Conservation (phyloP, 108 stramenopile species). For the Cyclotella cryptica region DNA sequence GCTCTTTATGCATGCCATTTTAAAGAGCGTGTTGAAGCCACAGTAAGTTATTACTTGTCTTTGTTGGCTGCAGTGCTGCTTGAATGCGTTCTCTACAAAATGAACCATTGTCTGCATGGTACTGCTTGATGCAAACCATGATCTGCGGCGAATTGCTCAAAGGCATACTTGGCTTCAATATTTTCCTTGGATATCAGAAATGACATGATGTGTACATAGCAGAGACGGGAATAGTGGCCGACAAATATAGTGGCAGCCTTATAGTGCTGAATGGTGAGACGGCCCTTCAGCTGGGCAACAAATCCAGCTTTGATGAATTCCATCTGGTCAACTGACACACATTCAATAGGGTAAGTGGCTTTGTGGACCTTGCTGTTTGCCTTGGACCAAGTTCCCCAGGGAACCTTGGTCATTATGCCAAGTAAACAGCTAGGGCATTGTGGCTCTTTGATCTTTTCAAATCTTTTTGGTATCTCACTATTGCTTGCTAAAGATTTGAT, state of each 20-base stretch:
- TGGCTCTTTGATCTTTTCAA: background rate
- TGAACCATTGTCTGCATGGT: background rate
- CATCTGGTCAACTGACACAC: background rate
- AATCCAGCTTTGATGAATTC: background rate
- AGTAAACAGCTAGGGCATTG: background rate
- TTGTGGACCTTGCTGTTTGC: background rate
- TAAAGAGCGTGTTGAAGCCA: background rate
- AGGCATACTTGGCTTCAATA: conserved; percentile 17
- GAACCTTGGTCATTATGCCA: background rate
- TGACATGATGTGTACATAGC: conserved; percentile 6
- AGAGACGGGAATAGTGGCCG: background rate
- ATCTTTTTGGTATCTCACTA: background rate
- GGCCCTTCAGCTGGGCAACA: background rate
- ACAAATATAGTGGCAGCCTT: background rate
- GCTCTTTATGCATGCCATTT: background rate
- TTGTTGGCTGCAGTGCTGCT: background rate
- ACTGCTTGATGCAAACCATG: conserved; percentile 5
- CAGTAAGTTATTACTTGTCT: conserved; percentile 13
- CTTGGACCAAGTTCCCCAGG: background rate
- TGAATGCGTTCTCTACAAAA: background rate
- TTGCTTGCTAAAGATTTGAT: background rate
- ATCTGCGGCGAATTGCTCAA: conserved; percentile 43
- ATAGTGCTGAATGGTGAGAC: background rate
- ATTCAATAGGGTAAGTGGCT: background rate
- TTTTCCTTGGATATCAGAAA: background rate